Base-by-base conservation (phyloP, 495 filamentous ascomycete genomes). In the Bryoglossum gracile region DNA sequence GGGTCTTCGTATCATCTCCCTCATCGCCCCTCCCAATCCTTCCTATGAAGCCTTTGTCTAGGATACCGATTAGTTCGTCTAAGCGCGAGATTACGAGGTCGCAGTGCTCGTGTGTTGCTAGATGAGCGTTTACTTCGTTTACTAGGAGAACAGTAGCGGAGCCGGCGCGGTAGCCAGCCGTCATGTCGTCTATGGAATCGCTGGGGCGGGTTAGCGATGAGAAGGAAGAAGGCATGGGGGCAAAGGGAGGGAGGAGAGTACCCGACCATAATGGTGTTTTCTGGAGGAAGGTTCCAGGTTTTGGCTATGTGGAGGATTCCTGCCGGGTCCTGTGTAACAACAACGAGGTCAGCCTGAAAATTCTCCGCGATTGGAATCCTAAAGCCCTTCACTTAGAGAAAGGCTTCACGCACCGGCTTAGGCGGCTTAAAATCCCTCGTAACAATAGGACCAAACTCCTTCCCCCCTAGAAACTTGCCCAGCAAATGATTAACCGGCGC, bases 111-210 rank as follows among this genome's bases (percentile, higher is more conserved):
- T 95, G 87, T 22, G 78, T 70, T 19, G 75, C 78, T 38, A 96
- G 62, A 54, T 86, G 78, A 38, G 61, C 67, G 62, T 96, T 96
- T 19, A 73, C 81, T 37, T 89, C 82, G 62, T 92, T 94, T 10
- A 83, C 72, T 34, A 98, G 73, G 61, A 98, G 64, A 40, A 95
- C 89, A 4, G 92, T 96, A 19, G 87, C 88, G 8, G 90, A 86
- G 3, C 91, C 91, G 8, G 92, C 92, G 36, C 70, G 71, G 53
- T 83, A 76, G 0, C 92, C 92, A 5, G 92, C 86, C 17, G 84
- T 88, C 78, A 98, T 89, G 62, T 98, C 92, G 60, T 98, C 92
- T 43, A 94, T 77, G 44, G 83, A 89, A 60, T 98, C 91, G 5
- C 91, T 91, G 32, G 13, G 17, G 14, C 18, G 90, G 43, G 10